Evolutionary conservation across 805 yeast species (phyloP).

Genomic region (Saccharomycopsis sp.): DNA sequence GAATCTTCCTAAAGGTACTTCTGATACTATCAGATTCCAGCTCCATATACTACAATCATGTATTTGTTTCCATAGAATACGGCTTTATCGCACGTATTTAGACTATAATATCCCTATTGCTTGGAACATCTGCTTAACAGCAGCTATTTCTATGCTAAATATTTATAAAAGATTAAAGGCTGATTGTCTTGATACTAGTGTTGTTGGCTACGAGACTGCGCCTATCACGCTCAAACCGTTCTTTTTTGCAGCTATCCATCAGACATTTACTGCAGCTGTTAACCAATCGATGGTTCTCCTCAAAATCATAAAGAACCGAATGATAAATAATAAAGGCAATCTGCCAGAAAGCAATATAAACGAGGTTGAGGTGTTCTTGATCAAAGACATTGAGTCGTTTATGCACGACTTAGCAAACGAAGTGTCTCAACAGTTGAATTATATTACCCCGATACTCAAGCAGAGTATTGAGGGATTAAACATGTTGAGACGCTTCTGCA

Average conservation of each 20-base stretch:
- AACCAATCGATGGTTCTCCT: conserved; percentile 29
- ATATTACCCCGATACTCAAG: conserved; percentile 27
- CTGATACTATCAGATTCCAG: conserved; percentile 27
- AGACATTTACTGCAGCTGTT: conserved; percentile 29
- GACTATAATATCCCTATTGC: conserved; percentile 27
- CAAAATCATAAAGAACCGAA: not conserved
- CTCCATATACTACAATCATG: conserved; percentile 29
- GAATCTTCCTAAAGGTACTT: conserved; percentile 22
- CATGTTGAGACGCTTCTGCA: conserved; percentile 23
- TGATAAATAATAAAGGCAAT: conserved; percentile 8
- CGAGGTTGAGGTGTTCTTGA: conserved; percentile 22
- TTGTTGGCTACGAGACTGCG: conserved; percentile 22
- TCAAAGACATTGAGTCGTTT: conserved; percentile 26
- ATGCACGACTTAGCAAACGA: conserved; percentile 25
- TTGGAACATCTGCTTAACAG: conserved; percentile 26
- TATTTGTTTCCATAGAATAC: conserved; percentile 29
- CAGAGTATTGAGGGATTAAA: conserved; percentile 27
- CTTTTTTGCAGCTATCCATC: conserved; percentile 30
- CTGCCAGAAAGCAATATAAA: conserved; percentile 22
- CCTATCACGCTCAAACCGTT: conserved; percentile 21
- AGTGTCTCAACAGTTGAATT: conserved; percentile 24
- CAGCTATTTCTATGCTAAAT: conserved; percentile 26
- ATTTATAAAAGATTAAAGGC: conserved; percentile 27
- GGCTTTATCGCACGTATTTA: conserved; percentile 27
- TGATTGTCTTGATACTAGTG: not conserved